Evolutionary conservation across 352 stramenopile genomes (phyloP).

Genomic region (Phytophthora ohioensis): DNA sequence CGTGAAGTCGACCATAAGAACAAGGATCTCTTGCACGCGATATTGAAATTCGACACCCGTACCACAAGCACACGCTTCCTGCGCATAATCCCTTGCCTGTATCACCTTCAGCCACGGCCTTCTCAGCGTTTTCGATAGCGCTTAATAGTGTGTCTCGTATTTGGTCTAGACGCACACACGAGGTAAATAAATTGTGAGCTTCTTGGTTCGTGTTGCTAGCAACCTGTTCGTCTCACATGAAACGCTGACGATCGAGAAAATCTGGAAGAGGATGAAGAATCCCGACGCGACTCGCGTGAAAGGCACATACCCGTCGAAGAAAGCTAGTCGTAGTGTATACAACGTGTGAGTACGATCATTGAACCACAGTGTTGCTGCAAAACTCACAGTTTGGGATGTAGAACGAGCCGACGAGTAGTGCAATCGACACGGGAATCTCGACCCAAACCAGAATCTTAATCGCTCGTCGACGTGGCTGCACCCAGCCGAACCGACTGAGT

Average conservation of each 20-base stretch:
- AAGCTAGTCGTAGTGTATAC: constrained; percentile 35
- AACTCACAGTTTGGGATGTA: constrained; percentile 72
- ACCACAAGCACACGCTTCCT: constrained; percentile 34
- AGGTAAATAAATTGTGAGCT: background rate
- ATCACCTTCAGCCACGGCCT: constrained; percentile 25
- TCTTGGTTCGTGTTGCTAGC: background rate
- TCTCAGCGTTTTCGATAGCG: constrained; percentile 52
- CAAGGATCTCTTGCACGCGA: background rate
- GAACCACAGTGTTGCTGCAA: background rate
- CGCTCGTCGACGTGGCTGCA: constrained; percentile 30
- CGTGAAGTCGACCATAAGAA: background rate
- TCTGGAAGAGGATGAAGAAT: constrained; percentile 84
- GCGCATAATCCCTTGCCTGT: constrained; percentile 1
- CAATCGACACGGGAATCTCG: constrained; percentile 60
- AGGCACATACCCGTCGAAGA: constrained; percentile 73
- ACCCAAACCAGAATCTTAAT: constrained; percentile 45
- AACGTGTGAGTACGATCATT: background rate
- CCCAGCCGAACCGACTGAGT: constrained; percentile 52
- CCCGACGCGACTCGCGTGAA: constrained; percentile 64
- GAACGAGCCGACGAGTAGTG: constrained; percentile 71
- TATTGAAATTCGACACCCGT: background rate
- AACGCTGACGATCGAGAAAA: constrained; percentile 80
- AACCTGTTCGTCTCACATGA: constrained; percentile 56
- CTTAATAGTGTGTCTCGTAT: constrained; percentile 62
- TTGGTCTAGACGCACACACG: constrained; percentile 52